Evolutionary conservation across 2,329 filamentous ascomycete genomes (phyloP).

Genomic region (Apiospora pterosperma): DNA sequence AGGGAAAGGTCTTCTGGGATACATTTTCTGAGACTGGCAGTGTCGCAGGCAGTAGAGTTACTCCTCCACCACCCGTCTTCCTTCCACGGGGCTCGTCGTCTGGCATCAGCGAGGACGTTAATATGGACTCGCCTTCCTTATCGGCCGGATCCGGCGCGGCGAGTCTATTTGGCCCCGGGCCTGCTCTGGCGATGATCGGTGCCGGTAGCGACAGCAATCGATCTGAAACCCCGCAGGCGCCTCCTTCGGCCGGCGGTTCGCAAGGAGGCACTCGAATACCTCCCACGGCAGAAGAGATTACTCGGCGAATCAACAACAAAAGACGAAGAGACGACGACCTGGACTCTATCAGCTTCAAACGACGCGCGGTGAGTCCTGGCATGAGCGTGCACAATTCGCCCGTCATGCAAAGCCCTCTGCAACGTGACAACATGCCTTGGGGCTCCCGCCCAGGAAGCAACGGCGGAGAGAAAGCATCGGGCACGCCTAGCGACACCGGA

Average conservation of each 20-base stretch:
- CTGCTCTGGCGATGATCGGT: slow-evolving; percentile 30
- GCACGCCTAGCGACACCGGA: slow-evolving; percentile 49
- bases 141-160: slow-evolving; percentile 31
- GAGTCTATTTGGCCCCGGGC: slow-evolving; percentile 25
- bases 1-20: slow-evolving; percentile 73
- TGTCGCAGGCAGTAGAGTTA: slow-evolving; percentile 38
- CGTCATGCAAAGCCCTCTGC: slow-evolving; percentile 77
- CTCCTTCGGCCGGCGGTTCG: slow-evolving; percentile 24
- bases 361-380: slow-evolving; percentile 85
- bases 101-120: slow-evolving; percentile 65
- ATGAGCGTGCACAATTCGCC: slow-evolving; percentile 91
- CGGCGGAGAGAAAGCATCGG: slow-evolving; percentile 46
- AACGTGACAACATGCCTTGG: slow-evolving; percentile 69
- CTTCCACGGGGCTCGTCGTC: slow-evolving; percentile 58
- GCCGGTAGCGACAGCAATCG: slow-evolving; percentile 23
- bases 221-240: slow-evolving; percentile 35
- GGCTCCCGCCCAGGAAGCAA: slow-evolving; percentile 66
- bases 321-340: slow-evolving; percentile 89
- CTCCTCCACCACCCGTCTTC: slow-evolving; percentile 62
- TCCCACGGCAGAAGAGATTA: slow-evolving; percentile 70
- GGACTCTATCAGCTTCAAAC: slow-evolving; percentile 83
- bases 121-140: slow-evolving; percentile 65
- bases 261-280: slow-evolving; percentile 34
- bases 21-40: slow-evolving; percentile 67
- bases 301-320: slow-evolving; percentile 74